Evolutionary conservation across 148 eudicot genomes (phyloP), one percentile per base, ranked within the genome.

Genomic region (Chenopodium quinoa): DNA sequence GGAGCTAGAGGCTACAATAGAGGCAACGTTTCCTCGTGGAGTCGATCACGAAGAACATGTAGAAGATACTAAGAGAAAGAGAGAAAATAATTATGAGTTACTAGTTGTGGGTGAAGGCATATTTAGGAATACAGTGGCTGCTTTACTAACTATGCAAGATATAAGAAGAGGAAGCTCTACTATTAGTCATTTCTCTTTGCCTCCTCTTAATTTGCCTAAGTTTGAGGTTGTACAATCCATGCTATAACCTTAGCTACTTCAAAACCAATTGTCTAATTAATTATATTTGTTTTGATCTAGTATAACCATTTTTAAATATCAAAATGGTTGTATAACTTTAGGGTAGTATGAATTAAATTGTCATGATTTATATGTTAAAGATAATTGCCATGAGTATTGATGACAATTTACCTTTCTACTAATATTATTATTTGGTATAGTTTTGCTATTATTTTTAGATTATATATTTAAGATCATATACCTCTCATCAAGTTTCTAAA

Each of bases 111-210:
- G 92, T 37, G 93, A 88, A 78, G 93, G 90, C 44, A 89, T 92
- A 71, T 93, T 90, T 70, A 86, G 92, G 80, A 93, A 91, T 71
- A 92, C 98, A 62, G 88, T 92, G 31, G 94, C 92, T 27, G 96
- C 98, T 32, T 83, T 93, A 25, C 12, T 90, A 63, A 91, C 92
- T 1, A 91, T 93, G 92, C 83, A 90, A 73, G 92, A 92, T 78
- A 89, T 92, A 4, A 89, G 96, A 64, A 90, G 84, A 71, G 93
- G 93, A 46, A 93, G 93, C 78, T 92, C 96, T 13, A 89, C 97
- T 76, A 81, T 80, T 54, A 82, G 88, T 68, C 91, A 83, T 50
- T 90, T 89, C 34, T 90, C 94, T 23, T 80, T 91, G 80, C 94
- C 94, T 72, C 93, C 94, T 17, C 91, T 91, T 74, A 87, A 84